phyloP scores from a whole-genome alignment of 2,329 filamentous ascomycete genomes.

The Hypoxylon sp. region DNA sequence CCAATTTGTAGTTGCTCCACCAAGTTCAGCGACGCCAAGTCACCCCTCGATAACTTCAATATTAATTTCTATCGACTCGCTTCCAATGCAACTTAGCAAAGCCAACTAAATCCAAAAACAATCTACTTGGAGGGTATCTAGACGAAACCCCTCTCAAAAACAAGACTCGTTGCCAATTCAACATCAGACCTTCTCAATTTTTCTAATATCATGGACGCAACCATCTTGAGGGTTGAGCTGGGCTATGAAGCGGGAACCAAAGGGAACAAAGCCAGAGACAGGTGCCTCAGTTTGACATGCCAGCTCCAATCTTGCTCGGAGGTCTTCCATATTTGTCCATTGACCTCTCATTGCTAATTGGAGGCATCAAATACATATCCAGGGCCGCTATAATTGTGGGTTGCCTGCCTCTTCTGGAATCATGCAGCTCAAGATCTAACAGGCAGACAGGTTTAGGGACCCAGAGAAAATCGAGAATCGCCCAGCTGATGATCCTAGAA shows the following conservation, averaged over 20 bases:
- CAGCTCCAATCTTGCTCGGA: constrained; percentile 1
- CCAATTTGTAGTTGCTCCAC: constrained; percentile 5
- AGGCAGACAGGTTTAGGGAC: constrained; percentile 28
- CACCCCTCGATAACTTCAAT: constrained; percentile 3
- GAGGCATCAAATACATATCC: constrained; percentile 15
- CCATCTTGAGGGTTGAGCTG: neutral
- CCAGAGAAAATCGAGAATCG: constrained; percentile 20
- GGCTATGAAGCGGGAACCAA: neutral
- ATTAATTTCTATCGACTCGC: neutral
- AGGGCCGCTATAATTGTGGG: constrained; percentile 30
- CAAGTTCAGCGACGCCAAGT: constrained; percentile 1
- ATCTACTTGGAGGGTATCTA: neutral
- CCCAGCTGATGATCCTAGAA: constrained; percentile 13
- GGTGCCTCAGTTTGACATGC: neutral
- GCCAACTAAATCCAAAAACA: neutral
- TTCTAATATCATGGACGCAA: constrained; percentile 6
- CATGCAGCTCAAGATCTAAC: constrained; percentile 37
- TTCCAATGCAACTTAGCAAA: neutral
- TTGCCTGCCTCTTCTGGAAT: constrained; percentile 30
- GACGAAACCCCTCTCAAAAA: neutral
- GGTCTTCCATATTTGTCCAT: constrained; percentile 18
- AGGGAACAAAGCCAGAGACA: neutral
- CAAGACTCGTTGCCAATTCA: constrained; percentile 10
- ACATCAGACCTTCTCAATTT: constrained; percentile 8
- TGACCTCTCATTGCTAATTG: constrained; percentile 1